phyloP scores from a whole-genome alignment of 495 filamentous ascomycete species.

The Penicillium silybi region DNA sequence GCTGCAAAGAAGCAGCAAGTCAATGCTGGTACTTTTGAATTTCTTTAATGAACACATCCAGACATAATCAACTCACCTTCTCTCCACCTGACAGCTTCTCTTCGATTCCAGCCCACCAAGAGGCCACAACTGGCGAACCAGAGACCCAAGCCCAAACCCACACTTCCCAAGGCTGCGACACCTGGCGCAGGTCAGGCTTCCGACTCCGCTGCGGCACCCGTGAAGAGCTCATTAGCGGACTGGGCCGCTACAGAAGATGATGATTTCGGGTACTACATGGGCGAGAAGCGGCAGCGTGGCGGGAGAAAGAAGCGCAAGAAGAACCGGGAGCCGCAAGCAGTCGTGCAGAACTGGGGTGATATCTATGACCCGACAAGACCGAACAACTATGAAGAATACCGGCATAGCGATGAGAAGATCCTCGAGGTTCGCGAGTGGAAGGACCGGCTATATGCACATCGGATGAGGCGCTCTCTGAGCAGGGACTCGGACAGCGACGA shows the following conservation, averaged over 20 bases:
- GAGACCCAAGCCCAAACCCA: slow-evolving; percentile 64
- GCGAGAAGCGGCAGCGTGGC: slow-evolving; percentile 67
- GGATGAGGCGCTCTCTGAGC: slow-evolving; percentile 46
- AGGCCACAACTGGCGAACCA: slow-evolving; percentile 65
- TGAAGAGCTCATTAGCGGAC: slow-evolving; percentile 73
- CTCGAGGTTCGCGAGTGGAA: slow-evolving; percentile 85
- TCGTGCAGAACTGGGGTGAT: slow-evolving; percentile 84
- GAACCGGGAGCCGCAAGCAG: slow-evolving; percentile 55
- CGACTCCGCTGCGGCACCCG: slow-evolving; percentile 20
- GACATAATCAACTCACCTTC: slow-evolving; percentile 47
- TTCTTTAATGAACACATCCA: slow-evolving; percentile 15
- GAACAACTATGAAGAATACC: slow-evolving; percentile 83
- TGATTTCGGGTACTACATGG: slow-evolving; percentile 59
- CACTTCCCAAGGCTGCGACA: slow-evolving; percentile 36
- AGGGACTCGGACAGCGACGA: slow-evolving; percentile 58
- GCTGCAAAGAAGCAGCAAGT: slow-evolving; percentile 66
- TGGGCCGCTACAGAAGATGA: slow-evolving; percentile 80
- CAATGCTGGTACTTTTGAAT: slow-evolving; percentile 63
- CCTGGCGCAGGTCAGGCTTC: slow-evolving; percentile 24
- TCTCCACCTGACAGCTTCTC: slow-evolving; percentile 51
- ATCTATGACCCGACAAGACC: slow-evolving; percentile 83
- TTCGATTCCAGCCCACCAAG: slow-evolving; percentile 85
- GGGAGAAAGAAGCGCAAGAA: slow-evolving; percentile 89
- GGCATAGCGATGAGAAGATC: slow-evolving; percentile 79
- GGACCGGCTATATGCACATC: slow-evolving; percentile 73